Percentiles rank a stretch among this genome's conserved stretches.
phyloP scores from a whole-genome alignment of 164 flowering plant species.

The Magnolia changhungtana region DNA sequence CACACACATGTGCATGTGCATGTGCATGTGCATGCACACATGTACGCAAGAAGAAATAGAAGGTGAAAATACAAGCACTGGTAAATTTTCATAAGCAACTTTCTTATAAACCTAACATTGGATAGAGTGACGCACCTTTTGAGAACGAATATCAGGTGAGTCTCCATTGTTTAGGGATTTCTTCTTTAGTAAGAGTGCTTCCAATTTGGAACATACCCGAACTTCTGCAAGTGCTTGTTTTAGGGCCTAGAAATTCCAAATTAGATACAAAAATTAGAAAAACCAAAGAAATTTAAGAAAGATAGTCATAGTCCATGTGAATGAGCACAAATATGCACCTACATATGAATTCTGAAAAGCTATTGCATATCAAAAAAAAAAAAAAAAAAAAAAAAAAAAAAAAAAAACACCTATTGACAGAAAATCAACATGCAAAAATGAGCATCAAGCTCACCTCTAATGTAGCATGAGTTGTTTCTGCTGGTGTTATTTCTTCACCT shows the following conservation, averaged over 20 bases:
- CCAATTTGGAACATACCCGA: conserved; percentile 53
- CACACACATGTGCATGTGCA: no score
- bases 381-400: not conserved
- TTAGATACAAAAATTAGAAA: not conserved
- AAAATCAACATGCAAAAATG: not conserved
- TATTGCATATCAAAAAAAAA: not conserved
- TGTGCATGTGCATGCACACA: no score
- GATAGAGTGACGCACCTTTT: conserved; percentile 48
- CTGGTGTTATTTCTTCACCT: conserved; percentile 28
- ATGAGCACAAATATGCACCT: not conserved
- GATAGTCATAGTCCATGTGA: not conserved
- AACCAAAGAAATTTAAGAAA: not conserved
- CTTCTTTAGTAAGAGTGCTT: conserved; percentile 77
- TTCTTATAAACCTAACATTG: no score
- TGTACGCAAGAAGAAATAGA: no score
- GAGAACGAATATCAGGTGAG: conserved; percentile 85
- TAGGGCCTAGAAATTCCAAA: conserved; percentile 45
- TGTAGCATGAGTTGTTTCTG: conserved; percentile 30
- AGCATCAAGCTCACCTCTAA: conserved; percentile 42
- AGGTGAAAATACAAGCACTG: no score
- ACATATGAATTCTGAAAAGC: not conserved
- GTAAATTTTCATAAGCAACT: no score
- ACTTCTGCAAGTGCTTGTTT: conserved; percentile 74
- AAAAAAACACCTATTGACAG: not conserved
- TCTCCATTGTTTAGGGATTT: conserved; percentile 66